A percentile compares a stretch with the other conserved stretches of the same genome.
Conservation (phyloP, 768 basidiomycete species). For the Serendipita sp. region DNA sequence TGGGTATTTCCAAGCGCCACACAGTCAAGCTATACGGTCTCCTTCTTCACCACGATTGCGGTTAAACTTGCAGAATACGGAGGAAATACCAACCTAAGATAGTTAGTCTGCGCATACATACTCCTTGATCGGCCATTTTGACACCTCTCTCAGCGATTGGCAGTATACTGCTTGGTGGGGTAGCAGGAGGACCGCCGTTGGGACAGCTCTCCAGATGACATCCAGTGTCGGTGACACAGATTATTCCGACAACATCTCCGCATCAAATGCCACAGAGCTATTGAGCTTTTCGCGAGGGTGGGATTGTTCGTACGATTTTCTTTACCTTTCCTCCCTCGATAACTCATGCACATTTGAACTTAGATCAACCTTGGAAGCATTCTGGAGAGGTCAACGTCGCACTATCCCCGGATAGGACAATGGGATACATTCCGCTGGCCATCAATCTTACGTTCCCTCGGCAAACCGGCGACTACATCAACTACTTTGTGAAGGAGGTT, state of each 20-base stretch:
- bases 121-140: background rate
- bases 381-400: background rate
- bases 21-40: background rate
- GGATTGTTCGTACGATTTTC: background rate
- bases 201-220: background rate
- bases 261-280: background rate
- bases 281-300: background rate
- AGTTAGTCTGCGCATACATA: background rate
- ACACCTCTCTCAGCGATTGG: background rate
- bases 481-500: background rate
- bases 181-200: background rate
- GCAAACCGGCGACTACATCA: background rate
- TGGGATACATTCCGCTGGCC: background rate
- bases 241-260: background rate
- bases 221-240: background rate
- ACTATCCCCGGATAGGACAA: background rate
- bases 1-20: background rate
- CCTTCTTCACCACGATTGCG: background rate
- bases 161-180: background rate
- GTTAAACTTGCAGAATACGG: background rate
- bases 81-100: background rate
- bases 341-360: background rate
- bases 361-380: background rate
- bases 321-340: background rate
- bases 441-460: background rate